Evolutionary conservation across 345 rosid genomes (phyloP).

Genomic region (Erysimum cheiranthoides): DNA sequence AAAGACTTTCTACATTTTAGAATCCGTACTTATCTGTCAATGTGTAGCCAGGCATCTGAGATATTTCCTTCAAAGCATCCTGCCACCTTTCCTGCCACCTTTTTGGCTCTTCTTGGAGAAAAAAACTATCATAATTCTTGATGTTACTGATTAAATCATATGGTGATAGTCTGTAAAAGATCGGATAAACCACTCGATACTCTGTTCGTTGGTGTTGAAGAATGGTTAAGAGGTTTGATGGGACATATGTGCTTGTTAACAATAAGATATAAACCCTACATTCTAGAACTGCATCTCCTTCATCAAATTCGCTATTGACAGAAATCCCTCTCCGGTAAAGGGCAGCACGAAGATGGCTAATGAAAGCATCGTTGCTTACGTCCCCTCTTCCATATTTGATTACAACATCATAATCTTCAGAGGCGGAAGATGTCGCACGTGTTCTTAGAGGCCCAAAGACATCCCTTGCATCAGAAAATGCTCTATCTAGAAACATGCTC

Average conservation of each 20-base stretch:
- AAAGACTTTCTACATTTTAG: neutral
- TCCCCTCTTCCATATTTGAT: conserved; percentile 10
- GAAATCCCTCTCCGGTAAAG: conserved; percentile 36
- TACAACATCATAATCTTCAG: conserved; percentile 16
- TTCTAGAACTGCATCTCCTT: neutral
- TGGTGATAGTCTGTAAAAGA: conserved; percentile 11
- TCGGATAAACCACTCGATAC: neutral
- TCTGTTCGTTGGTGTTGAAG: neutral
- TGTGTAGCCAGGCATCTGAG: conserved; percentile 32
- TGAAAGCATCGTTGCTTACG: neutral
- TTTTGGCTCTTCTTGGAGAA: neutral
- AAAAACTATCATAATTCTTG: neutral
- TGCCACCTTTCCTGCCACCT: conserved; percentile 24
- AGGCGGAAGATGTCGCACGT: neutral
- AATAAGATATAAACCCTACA: conserved; percentile 28
- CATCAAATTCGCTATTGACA: conserved; percentile 4
- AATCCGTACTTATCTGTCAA: conserved; percentile 35
- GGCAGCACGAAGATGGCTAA: conserved; percentile 36
- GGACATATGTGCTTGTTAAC: conserved; percentile 6
- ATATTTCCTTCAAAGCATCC: conserved; percentile 7
- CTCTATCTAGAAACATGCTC: neutral
- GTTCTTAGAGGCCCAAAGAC: neutral
- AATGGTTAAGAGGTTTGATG: conserved; percentile 20
- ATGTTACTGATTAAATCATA: conserved; percentile 2
- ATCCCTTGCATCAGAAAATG: neutral